Percentiles rank a stretch among this genome's conserved stretches.
phyloP scores from a whole-genome alignment of 768 basidiomycete species.

The Lactifluus subvellereus region DNA sequence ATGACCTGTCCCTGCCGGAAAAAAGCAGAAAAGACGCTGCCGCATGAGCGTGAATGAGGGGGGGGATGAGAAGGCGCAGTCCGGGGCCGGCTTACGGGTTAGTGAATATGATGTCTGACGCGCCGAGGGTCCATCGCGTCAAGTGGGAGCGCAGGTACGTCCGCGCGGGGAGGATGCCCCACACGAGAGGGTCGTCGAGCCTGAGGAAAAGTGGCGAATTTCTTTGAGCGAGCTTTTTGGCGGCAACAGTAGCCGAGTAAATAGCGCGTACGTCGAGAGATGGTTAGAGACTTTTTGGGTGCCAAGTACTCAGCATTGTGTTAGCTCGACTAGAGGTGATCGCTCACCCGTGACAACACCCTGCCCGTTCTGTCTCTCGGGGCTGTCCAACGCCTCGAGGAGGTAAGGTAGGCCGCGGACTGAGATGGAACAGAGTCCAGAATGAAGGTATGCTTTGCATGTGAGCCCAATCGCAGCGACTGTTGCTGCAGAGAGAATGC shows the following conservation, averaged over 20 bases:
- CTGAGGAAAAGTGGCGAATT: slow-evolving; percentile 34
- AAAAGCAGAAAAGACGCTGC: slow-evolving; percentile 74
- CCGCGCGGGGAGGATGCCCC: slow-evolving; percentile 73
- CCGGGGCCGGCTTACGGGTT: slow-evolving; percentile 55
- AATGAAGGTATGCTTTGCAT: slow-evolving; percentile 71
- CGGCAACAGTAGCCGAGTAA: too few species aligned
- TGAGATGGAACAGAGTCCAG: slow-evolving; percentile 58
- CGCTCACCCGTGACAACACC: slow-evolving; percentile 66
- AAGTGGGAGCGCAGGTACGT: slow-evolving; percentile 54
- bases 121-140: slow-evolving; percentile 89
- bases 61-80: not conserved
- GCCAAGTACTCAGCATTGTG: not conserved
- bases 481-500: slow-evolving; percentile 48
- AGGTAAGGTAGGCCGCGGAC: slow-evolving; percentile 68
- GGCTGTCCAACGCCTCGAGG: slow-evolving; percentile 50
- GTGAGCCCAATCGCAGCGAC: slow-evolving; percentile 64
- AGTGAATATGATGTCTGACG: slow-evolving; percentile 91
- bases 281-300: slow-evolving; percentile 78
- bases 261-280: slow-evolving; percentile 68
- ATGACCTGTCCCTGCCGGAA: slow-evolving; percentile 87
- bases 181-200: slow-evolving; percentile 78
- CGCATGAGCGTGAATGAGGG: slow-evolving; percentile 29
- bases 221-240: not conserved
- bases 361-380: slow-evolving; percentile 43
- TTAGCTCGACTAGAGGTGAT: too few species aligned